Base-by-base conservation (phyloP, 345 rosid genomes). In the Arabidopsis arenosa region DNA sequence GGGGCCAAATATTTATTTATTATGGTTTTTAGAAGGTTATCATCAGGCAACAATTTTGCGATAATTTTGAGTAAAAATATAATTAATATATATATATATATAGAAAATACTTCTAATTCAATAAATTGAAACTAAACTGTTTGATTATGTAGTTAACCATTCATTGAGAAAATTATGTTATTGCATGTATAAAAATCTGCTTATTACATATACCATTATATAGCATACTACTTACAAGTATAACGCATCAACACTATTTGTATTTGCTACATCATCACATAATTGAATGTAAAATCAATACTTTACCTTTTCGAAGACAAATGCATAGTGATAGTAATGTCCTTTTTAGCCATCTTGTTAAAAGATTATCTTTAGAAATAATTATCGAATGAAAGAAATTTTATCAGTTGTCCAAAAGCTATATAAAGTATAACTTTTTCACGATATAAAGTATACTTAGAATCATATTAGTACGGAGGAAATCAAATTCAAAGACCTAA, bases 391-490 rank as follows among this genome's bases (percentile, higher is more conserved):
- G n/a, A n/a, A 55, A 44, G 35, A 64, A n/a, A 37, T 10, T 18
- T 7, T 0, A 15, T 11, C 9, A 41, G 0, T 18, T 7, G 6
- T 54, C 47, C 23, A 54, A 55, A 65, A 74, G 65, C 39, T 14
- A 74, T 14, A 43, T 18, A 63, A 64, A n/a, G 28, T 45, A 57
- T 57, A 35, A 8, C 9, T 48, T 4, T 36, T 15, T 59, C 63
- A 66, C 35, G 51, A 58, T 36, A 57, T 15, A 17, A 66, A 47
- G 41, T 58, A 57, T 58, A 44, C 35, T 56, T 10, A 26, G 41
- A 52, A 70, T 51, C 64, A 54, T 63, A 48, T 28, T 40, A 30
- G 77, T 77, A 72, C 76, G 68, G 76, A 65, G 0, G 63, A 57
- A 48, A 48, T 39, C 58, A 40, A 58, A 44, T 39, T 66, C 43